Base-by-base conservation (phyloP, 2,329 filamentous ascomycete species). In the Coniochaeta sp. region DNA sequence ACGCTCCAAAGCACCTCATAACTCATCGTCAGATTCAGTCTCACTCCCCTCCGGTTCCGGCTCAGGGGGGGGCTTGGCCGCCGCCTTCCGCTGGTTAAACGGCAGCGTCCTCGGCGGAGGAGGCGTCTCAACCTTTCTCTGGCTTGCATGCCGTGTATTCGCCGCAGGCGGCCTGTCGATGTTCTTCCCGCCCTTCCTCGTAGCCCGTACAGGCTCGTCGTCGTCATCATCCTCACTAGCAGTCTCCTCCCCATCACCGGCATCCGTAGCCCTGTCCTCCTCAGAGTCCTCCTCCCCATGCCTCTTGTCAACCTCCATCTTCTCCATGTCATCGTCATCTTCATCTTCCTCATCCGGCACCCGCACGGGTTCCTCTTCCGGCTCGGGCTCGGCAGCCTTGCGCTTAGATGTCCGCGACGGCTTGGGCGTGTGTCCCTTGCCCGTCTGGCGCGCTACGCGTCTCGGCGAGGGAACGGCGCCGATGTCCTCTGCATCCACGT, bases 1-100 rank as follows among this genome's bases (percentile, higher is more conserved):
- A n/a, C n/a, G n/a, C n/a, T n/a, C n/a, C n/a, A n/a, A n/a, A n/a
- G n/a, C n/a, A n/a, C n/a, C 22, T 71, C 61, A 82, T 52, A 81
- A 57, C 59, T 82, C 79, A 58, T 81, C 78, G 54, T 80, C 78
- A 1, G 76, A 78, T n/a, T 76, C 76, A 0, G 76, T 78, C 51
- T 81, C 77, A 47, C 72, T 75, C 14, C 61, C 68, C 10, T 64
- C 63, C 9, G 27, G 14, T 18, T 59, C 62, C 40, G 56, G 63
- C 38, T 57, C 61, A 5, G 67, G 53, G 3, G 66, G 54, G 46
- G 61, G 57, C 16, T 55, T 52, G 3, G 28, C 47, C 4, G 47
- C 47, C 2, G 47, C 18, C 31, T 49, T 49, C 3, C n/a, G 55
- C 46, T 26, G 51, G 12, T 16, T 30, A 28, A 79, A 79, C 1